Evolutionary conservation across 371 early-diverging fungal genomes (phyloP).

Genomic region (Amoeboaphelidium protococcarum): DNA sequence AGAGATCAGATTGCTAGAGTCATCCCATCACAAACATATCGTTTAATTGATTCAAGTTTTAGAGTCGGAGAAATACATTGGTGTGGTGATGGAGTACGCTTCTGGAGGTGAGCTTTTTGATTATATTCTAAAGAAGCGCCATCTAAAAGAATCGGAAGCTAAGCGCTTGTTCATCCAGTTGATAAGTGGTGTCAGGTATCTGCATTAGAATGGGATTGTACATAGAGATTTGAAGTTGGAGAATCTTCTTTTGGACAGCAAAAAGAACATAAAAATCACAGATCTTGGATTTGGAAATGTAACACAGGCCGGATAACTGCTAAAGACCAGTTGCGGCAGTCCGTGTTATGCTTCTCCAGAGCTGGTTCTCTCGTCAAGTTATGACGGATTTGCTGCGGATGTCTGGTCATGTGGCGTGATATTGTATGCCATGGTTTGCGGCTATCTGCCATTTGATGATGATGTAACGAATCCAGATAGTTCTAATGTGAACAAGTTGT

Average conservation of each 20-base stretch:
- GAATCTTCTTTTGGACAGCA: constrained; percentile 20
- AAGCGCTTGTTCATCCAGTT: constrained; percentile 79
- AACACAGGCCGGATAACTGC: constrained; percentile 11
- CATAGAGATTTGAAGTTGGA: constrained; percentile 84
- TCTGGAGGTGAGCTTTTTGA: constrained; percentile 92
- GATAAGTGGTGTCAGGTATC: constrained; percentile 64
- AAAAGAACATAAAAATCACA: constrained; percentile 70
- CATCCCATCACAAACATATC: constrained; percentile 60
- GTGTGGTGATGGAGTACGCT: constrained; percentile 81
- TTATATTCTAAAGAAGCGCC: constrained; percentile 75
- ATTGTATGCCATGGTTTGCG: constrained; percentile 31
- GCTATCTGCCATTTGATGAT: constrained; percentile 96
- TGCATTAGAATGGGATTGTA: constrained; percentile 65
- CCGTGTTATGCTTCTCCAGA: constrained; percentile 97
- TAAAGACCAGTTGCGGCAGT: constrained; percentile 77
- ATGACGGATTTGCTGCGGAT: constrained; percentile 85
- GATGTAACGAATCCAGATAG: constrained; percentile 64
- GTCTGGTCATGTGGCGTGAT: constrained; percentile 89
- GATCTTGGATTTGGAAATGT: constrained; percentile 96
- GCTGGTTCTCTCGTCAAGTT: constrained; percentile 47
- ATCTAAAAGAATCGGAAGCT: constrained; percentile 69
- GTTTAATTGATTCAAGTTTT: constrained; percentile 84
- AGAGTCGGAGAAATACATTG: constrained; percentile 78
- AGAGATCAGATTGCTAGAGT: constrained; percentile 37
- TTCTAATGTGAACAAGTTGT: background rate